phyloP scores from a whole-genome alignment of 2,329 filamentous ascomycete genomes.

The Seiridium unicorne region DNA sequence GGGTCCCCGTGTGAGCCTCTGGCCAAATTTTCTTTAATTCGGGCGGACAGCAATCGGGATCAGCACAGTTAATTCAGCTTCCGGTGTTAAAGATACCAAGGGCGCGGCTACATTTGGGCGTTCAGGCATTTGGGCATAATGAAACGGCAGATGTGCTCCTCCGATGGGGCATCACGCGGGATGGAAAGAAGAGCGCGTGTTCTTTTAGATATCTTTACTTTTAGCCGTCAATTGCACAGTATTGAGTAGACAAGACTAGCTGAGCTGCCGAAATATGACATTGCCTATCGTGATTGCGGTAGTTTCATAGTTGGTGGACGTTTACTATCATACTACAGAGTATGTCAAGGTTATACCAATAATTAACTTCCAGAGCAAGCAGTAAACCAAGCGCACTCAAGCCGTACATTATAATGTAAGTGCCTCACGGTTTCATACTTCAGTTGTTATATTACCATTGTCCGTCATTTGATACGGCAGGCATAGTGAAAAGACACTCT shows the following conservation, averaged over 20 bases:
- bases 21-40: too few species aligned
- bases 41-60: too few species aligned
- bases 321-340: background rate
- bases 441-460: too few species aligned
- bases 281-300: background rate
- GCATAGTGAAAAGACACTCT: too few species aligned
- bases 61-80: too few species aligned
- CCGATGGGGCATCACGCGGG: too few species aligned
- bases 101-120: background rate
- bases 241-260: background rate
- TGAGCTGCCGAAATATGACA: background rate
- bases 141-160: too few species aligned
- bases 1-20: conserved; percentile 27
- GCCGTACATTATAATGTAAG: too few species aligned
- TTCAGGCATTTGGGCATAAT: background rate
- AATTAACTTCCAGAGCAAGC: too few species aligned
- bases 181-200: background rate
- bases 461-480: too few species aligned
- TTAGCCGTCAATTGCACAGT: background rate
- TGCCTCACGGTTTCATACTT: too few species aligned
- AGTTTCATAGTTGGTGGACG: background rate
- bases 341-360: background rate
- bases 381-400: too few species aligned
- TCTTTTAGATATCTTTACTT: background rate
- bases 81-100: background rate